These are phyloP conservation scores for Vitis hybrid DNA, from an alignment of 177 flowering plant genomes.

Conservation along the genomic window DNA sequence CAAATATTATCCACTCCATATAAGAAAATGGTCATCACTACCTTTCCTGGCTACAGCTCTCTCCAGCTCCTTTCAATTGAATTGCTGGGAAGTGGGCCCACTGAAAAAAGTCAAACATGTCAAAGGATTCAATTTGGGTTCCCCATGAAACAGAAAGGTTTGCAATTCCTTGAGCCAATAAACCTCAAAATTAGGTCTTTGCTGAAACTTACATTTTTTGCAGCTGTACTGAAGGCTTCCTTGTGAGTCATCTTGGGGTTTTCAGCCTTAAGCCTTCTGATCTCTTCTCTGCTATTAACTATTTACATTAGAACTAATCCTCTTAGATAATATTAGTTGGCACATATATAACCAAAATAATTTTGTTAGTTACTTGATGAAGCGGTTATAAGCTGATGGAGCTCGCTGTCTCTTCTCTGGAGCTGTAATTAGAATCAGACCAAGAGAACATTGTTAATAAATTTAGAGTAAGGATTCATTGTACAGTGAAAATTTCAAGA, in stretches of 20 bases:
- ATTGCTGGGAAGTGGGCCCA: conserved; percentile 74
- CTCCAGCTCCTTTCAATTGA: conserved; percentile 46
- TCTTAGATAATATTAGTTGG: not conserved
- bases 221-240: conserved; percentile 92
- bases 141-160: not conserved
- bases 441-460: not conserved
- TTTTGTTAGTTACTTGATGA: conserved; percentile 66
- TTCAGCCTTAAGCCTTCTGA: conserved; percentile 73
- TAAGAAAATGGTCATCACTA: conserved; percentile 17
- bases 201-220: conserved; percentile 67
- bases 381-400: conserved; percentile 86
- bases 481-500: not conserved
- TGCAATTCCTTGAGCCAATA: not conserved
- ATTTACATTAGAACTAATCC: not conserved
- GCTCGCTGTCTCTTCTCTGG: conserved; percentile 92
- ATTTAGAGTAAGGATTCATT: not conserved
- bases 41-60: conserved; percentile 40
- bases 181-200: not conserved
- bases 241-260: conserved; percentile 84
- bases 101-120: conserved; percentile 32
- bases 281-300: conserved; percentile 67
- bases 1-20: conserved; percentile 24
- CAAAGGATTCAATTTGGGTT: not conserved
- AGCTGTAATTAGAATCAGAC: conserved; percentile 39
- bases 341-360: no score